Base-by-base conservation (phyloP, 139 green algal genomes). In the Micromonas commoda region DNA sequence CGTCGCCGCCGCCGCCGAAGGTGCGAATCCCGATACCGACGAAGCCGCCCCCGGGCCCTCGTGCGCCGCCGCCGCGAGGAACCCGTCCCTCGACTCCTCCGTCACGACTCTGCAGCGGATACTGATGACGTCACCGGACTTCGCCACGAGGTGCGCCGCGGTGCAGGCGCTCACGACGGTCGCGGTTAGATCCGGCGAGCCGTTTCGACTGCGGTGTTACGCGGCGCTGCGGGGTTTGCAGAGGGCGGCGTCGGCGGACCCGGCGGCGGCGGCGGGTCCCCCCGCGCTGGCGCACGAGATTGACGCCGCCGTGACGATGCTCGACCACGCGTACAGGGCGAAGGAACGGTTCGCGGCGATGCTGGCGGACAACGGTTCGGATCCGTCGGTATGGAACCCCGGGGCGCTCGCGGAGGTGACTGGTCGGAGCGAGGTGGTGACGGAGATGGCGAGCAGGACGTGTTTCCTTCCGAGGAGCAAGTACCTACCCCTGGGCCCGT, bases 161-260 rank as follows among this genome's bases (percentile, higher is more conserved):
- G 75, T 51, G 19, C 26, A 84, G 21, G 80, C 74, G 33, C 39
- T 84, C 24, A 77, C 78, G 26, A 84, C 80, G 21, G 35, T 84
- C 16, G 80, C 73, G 21, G 32, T 84, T 23, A 73, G 80, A 20
- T 72, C 29, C 3, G 74, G 74, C 28, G 80, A 84, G 32, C 80
- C 80, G 35, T 84, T 82, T 73, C 74, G 80, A 29, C 51, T 84
- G 39, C 80, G 82, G 74, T 74, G 67, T 35, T 74, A 74, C 67
- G 31, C 45, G 9, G 45, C 45, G 45, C 16, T 57, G 45, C 45
- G 45, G 9, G 45, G 9, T 9, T 9, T 16, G 45, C 45, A 57
- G 16, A 57, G 16, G 45, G 45, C 45, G 45, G 45, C 45, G 45
- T 57, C 45, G 45, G 45, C 45, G 45, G 9, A n/a, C n/a, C n/a